Evolutionary conservation across 2,329 filamentous ascomycete species (phyloP).

Genomic region (Mycosphaerella arachidis): DNA sequence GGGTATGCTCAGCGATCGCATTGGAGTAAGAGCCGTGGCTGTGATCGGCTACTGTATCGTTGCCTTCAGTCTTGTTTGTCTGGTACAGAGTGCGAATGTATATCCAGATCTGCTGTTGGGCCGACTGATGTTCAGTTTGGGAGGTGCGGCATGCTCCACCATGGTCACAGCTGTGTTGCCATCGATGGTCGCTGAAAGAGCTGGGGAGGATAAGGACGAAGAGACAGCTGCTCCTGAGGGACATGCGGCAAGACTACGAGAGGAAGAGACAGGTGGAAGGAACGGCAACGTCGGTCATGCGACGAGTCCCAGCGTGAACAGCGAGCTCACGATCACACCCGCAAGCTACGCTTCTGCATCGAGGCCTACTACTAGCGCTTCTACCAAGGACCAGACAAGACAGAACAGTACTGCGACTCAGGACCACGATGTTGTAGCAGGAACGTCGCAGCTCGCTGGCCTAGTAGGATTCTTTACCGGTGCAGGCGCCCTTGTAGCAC

Average conservation of each 20-base stretch:
- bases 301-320: conserved; percentile 64
- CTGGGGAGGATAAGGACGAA: conserved; percentile 12
- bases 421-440: conserved; percentile 10
- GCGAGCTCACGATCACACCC: conserved; percentile 71
- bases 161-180: conserved; percentile 97
- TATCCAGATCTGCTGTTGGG: conserved; percentile 85
- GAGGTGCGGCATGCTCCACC: conserved; percentile 79
- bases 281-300: conserved; percentile 49
- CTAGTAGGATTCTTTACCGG: conserved; percentile 91
- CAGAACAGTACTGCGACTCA: conserved; percentile 1
- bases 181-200: conserved; percentile 49
- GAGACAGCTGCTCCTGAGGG: conserved; percentile 19
- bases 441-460: conserved; percentile 63
- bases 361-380: conserved; percentile 6
- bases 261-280: conserved; percentile 26
- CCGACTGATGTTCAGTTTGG: conserved; percentile 80
- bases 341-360: conserved; percentile 41
- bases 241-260: conserved; percentile 19
- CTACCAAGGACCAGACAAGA: conserved; percentile 1
- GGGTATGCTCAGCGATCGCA: conserved; percentile 71
- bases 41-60: conserved; percentile 80
- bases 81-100: conserved; percentile 81
- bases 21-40: conserved; percentile 62
- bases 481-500: conserved; percentile 79
- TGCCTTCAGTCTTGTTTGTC: conserved; percentile 67